Evolutionary conservation across 1,284 basidiomycete species (phyloP), one percentile per base, ranked within the genome.

Genomic region (Microbotryomycetes sp.): DNA sequence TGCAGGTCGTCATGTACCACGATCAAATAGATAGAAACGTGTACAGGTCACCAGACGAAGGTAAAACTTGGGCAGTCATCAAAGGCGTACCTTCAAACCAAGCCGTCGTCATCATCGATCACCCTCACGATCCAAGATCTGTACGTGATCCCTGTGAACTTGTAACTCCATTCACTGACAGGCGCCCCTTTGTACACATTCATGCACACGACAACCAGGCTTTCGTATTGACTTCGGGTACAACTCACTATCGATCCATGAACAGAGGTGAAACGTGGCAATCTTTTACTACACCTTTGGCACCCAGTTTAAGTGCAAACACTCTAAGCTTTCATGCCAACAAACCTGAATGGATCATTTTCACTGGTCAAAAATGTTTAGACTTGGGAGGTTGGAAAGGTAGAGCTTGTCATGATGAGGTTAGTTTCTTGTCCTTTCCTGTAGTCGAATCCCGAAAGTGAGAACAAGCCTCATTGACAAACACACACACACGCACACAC

Each of bases 211-310:
- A 7, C 22, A 7, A 49, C 3, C 67, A 91, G 88, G 92, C 89
- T 0, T 96, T 93, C 74, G 85, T 88, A 29, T 77, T 97, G 63
- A 88, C 88, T 6, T 79, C 81, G 25, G 79, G 79, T 36, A 84
- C 69, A 23, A 87, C 74, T 29, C 92, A 96, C 76, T 96, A 88
- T 76, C 85, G 87, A 28, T 92, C 92, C 1, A 83, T 84, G 47
- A 86, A 97, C 76, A 82, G 87, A 65, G 92, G 92, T 58, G 84
- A 82, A 75, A 83, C 85, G 46, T 97, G 92, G 92, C 83, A 84
- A 59, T 74, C 82, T 0, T 97, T 94, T 75, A 78, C 84, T 4
- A 81, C 90, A 53, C 84, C 86, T 1, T 69, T 83, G 4, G 70
- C 80, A 6, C 84, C 86, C 1, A 84, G 86, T 3, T 77, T 83